phyloP scores from a whole-genome alignment of 2,329 filamentous ascomycete species.

The Davidsoniella australis region DNA sequence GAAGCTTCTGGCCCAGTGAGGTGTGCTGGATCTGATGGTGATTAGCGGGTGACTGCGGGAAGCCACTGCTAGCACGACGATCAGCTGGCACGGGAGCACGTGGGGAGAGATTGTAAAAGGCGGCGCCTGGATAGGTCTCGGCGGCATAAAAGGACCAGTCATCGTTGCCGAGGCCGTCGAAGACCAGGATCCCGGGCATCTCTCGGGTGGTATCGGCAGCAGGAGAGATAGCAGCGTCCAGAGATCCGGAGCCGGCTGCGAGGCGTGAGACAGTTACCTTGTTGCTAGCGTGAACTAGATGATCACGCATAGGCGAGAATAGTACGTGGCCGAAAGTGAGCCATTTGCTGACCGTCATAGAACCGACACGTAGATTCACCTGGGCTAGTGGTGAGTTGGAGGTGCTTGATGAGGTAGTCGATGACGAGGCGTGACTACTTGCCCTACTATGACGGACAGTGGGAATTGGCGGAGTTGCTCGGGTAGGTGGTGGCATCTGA shows the following conservation, averaged over 20 bases:
- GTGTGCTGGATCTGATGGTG: conserved; percentile 58
- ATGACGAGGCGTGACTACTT: conserved; percentile 10
- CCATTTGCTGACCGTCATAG: conserved; percentile 78
- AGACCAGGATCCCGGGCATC: conserved; percentile 47
- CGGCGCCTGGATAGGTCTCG: conserved; percentile 57
- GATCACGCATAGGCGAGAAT: conserved; percentile 53
- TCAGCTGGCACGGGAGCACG: conserved; percentile 33
- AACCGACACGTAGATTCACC: conserved; percentile 62
- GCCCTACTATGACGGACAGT: background rate
- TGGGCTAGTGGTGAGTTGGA: conserved; percentile 48
- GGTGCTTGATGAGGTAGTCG: conserved; percentile 26
- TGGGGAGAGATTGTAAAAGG: conserved; percentile 60
- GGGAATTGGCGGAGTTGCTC: background rate
- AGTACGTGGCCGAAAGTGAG: conserved; percentile 69
- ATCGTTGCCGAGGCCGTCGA: conserved; percentile 72
- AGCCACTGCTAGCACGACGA: conserved; percentile 25
- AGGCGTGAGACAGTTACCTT: conserved; percentile 11
- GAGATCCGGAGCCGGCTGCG: background rate
- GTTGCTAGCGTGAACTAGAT: conserved; percentile 25
- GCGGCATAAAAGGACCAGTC: conserved; percentile 81
- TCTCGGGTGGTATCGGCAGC: conserved; percentile 19
- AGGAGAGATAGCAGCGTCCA: background rate
- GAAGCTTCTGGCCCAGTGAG: conserved; percentile 48
- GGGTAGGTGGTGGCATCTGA: background rate
- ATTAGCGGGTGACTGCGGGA: conserved; percentile 45